Base-by-base conservation (phyloP, 257 asterid species). In the Solanum clarkiae region DNA sequence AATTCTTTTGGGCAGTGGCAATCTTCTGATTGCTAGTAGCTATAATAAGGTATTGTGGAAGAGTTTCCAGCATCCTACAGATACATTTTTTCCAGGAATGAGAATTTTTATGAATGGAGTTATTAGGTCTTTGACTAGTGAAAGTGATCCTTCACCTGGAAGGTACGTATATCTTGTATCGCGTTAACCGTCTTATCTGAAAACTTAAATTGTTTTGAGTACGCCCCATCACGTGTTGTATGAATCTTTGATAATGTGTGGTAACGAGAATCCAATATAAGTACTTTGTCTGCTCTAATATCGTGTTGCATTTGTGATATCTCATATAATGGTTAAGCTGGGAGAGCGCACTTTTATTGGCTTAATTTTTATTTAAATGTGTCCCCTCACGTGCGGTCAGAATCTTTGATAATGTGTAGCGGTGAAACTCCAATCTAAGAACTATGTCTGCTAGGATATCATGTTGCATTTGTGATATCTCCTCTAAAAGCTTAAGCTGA, bases 81-180 rank as follows among this genome's bases (percentile, higher is more conserved):
- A 95, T 32, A 91, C 94, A 4, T 93, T 69, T 85, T 66, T 95
- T 68, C 97, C 95, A 1, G 92, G 86, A 6, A 94, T 95, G 98
- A 85, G 84, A 70, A 90, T 89, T 11, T 82, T 86, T 71, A 56
- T 90, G 85, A 72, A 86, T 40, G 92, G 90, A 3, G 84, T 88
- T 77, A 88, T 91, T 80, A 91, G 86, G 75, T 90, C 97, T 0
- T 95, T 98, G 99, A 88, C 22, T 36, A 89, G 87, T 65, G 85
- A 84, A 7, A 72, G 4, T 11, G 97, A 95, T 84, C 99, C 99
- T 59, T 87, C 95, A 1, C 87, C 88, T 0, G 99, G 99, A 15
- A 88, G 85, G 66, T 77, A 70, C 10, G 54, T 18, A 51, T 36
- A 51, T 26, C 16, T 77, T 51, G 26, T 3, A 5, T 15, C 12